Percentiles rank a stretch among this genome's conserved stretches.
Evolutionary conservation across 108 stramenopile species (phyloP).

Genomic region (Cyclostephanos tholiformis): DNA sequence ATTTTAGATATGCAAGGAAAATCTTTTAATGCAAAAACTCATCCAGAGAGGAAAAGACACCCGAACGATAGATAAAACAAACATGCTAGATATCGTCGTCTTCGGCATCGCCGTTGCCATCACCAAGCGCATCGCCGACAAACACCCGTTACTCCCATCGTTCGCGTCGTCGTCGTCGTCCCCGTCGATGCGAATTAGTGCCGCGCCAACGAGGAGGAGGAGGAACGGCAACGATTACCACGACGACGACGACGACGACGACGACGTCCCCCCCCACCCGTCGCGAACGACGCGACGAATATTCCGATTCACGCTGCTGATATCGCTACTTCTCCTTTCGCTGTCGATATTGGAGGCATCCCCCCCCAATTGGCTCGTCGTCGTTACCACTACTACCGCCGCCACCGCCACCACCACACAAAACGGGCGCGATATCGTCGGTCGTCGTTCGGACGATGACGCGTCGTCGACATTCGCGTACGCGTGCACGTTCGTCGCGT

Average conservation of each 20-base stretch:
- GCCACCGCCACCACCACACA: no score
- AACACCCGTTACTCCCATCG: neutral
- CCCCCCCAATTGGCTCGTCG: constrained; percentile 46
- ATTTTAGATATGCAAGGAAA: no score
- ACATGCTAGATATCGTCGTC: constrained; percentile 38
- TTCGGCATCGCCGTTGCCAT: constrained; percentile 25
- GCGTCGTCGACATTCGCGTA: neutral
- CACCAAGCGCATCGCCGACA: constrained; percentile 21
- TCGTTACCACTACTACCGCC: constrained; percentile 18
- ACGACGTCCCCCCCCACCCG: neutral
- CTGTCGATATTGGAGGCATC: constrained; percentile 58
- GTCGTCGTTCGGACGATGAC: neutral
- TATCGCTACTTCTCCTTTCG: constrained; percentile 59
- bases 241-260: neutral
- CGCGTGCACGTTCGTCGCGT: constrained; percentile 8
- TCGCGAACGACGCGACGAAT: neutral
- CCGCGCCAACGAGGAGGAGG: neutral
- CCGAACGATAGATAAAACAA: no score
- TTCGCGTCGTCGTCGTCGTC: neutral
- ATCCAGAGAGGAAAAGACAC: no score
- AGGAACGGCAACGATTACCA: neutral
- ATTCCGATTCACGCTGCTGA: constrained; percentile 36
- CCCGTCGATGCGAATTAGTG: neutral
- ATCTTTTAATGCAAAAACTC: no score
- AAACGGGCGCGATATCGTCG: neutral